phyloP scores from a whole-genome alignment of 2,329 filamentous ascomycete species.

The Fusarium equiseti region DNA sequence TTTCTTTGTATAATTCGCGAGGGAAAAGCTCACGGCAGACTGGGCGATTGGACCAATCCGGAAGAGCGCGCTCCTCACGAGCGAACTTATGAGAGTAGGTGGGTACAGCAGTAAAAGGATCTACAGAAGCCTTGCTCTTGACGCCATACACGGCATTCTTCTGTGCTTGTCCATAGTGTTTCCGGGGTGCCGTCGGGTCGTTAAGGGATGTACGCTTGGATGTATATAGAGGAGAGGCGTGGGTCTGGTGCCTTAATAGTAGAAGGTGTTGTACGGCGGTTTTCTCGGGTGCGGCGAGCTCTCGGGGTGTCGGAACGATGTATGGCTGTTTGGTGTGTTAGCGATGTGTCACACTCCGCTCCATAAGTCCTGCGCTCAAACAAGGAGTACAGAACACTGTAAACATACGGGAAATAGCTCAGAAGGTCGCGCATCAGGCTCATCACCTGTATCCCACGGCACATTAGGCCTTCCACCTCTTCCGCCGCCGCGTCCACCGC shows the following conservation, averaged over 20 bases:
- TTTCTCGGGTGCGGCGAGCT: slow-evolving; percentile 59
- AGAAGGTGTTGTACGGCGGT: slow-evolving; percentile 64
- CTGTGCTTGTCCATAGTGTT: slow-evolving; percentile 68
- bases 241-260: slow-evolving; percentile 68
- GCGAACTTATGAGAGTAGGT: slow-evolving; percentile 69
- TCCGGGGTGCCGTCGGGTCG: slow-evolving; percentile 56
- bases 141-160: slow-evolving; percentile 68
- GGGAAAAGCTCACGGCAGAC: slow-evolving; percentile 68
- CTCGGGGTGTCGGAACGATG: slow-evolving; percentile 60
- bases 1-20: slow-evolving; percentile 65
- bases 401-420: slow-evolving; percentile 68
- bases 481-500: slow-evolving; percentile 63
- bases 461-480: slow-evolving; percentile 60
- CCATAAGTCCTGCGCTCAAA: neutral
- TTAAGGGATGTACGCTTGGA: slow-evolving; percentile 60
- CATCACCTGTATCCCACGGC: slow-evolving; percentile 66
- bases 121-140: slow-evolving; percentile 66
- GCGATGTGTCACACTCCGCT: slow-evolving; percentile 7
- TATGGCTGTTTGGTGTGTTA: slow-evolving; percentile 58
- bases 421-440: slow-evolving; percentile 68
- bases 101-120: slow-evolving; percentile 70
- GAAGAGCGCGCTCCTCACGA: slow-evolving; percentile 64
- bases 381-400: neutral
- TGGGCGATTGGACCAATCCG: slow-evolving; percentile 64
- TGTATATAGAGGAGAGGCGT: slow-evolving; percentile 68